Conservation (phyloP, 495 filamentous ascomycete species). For the Articulospora tetracladia region DNA sequence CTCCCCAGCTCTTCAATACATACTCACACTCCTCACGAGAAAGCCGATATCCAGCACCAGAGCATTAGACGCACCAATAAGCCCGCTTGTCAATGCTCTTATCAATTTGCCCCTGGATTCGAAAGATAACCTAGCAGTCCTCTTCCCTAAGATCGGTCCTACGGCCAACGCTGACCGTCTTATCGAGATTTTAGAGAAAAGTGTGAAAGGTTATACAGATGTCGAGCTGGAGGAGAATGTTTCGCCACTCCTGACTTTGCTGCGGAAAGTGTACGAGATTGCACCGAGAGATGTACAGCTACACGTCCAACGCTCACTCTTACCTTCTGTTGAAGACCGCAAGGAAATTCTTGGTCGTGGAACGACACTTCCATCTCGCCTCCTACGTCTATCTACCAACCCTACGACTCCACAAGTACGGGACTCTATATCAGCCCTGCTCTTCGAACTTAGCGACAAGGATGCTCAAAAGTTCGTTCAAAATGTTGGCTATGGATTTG, state of each 20-base stretch:
- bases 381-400: slow-evolving; percentile 77
- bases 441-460: slow-evolving; percentile 83
- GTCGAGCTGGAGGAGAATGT: slow-evolving; percentile 64
- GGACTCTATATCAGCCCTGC: slow-evolving; percentile 69
- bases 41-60: slow-evolving; percentile 28
- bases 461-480: slow-evolving; percentile 67
- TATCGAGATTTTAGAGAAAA: slow-evolving; percentile 67
- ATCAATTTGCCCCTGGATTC: slow-evolving; percentile 67
- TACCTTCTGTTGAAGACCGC: slow-evolving; percentile 80
- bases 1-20: slow-evolving; percentile 60
- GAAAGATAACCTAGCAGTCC: slow-evolving; percentile 31
- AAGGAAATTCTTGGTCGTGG: slow-evolving; percentile 71
- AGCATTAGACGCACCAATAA: slow-evolving; percentile 40
- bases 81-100: slow-evolving; percentile 72
- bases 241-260: slow-evolving; percentile 66
- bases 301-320: slow-evolving; percentile 61
- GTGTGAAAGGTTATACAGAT: slow-evolving; percentile 55
- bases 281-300: slow-evolving; percentile 60
- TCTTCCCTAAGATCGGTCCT: slow-evolving; percentile 66
- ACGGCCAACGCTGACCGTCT: slow-evolving; percentile 63
- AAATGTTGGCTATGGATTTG: slow-evolving; percentile 89
- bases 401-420: slow-evolving; percentile 65
- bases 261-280: slow-evolving; percentile 67
- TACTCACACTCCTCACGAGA: slow-evolving; percentile 66
- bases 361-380: slow-evolving; percentile 67